Conservation (phyloP, 208 protist species). For the Acanthamoeba lenticulata region DNA sequence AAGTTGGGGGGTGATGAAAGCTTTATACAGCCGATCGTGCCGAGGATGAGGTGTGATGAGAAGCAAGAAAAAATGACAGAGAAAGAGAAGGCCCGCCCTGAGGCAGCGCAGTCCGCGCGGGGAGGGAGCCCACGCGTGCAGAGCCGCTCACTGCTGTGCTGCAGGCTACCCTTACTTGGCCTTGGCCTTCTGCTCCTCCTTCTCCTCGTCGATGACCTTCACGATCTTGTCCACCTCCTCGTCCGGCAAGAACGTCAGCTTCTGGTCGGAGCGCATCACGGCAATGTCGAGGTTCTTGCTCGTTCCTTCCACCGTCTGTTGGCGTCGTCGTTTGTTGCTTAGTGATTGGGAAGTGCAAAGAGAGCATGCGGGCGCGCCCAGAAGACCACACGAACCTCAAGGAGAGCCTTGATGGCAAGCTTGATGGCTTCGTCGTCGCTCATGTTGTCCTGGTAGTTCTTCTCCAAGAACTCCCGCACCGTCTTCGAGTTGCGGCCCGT, state of each 20-base stretch:
- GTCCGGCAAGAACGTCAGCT: conserved; percentile 74
- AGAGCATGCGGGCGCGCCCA: too few species aligned
- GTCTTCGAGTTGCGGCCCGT: conserved; percentile 96
- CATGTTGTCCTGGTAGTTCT: conserved; percentile 94
- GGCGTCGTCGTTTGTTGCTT: background rate
- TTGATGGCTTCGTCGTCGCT: conserved; percentile 94
- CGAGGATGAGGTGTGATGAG: too few species aligned
- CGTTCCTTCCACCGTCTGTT: conserved; percentile 89
- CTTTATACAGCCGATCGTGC: too few species aligned
- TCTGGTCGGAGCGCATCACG: background rate
- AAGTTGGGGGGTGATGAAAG: too few species aligned
- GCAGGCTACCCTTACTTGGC: too few species aligned
- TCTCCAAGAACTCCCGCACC: conserved; percentile 99
- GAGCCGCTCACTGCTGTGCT: too few species aligned
- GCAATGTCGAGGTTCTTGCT: conserved; percentile 93
- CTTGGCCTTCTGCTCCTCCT: conserved; percentile 79
- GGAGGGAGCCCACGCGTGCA: too few species aligned
- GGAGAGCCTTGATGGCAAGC: conserved; percentile 97
- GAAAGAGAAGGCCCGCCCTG: too few species aligned
- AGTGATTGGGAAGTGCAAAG: background rate
- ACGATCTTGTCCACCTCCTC: conserved; percentile 83
- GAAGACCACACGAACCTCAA: too few species aligned
- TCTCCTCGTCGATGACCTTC: conserved; percentile 83
- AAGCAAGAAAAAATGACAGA: too few species aligned
- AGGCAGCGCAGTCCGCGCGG: too few species aligned